phyloP scores from a whole-genome alignment of 2,329 filamentous ascomycete genomes.

The Phyllosticta citrichinensis region DNA sequence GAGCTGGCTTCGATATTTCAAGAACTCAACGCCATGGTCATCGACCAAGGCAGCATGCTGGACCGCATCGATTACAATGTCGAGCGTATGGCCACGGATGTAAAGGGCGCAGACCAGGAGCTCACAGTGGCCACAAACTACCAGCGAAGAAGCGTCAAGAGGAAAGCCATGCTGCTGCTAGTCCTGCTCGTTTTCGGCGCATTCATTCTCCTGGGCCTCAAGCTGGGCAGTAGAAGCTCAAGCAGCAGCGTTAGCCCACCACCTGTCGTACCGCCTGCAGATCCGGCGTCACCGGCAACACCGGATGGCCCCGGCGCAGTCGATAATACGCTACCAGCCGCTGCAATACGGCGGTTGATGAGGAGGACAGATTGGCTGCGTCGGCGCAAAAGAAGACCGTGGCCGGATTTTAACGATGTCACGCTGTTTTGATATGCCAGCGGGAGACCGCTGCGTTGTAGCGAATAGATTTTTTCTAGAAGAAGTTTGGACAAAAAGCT shows the following conservation, averaged over 20 bases:
- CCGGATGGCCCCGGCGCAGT: not conserved
- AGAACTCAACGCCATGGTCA: slow-evolving; percentile 83
- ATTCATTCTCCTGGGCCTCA: slow-evolving; percentile 77
- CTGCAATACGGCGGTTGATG: not conserved
- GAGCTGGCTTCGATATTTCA: slow-evolving; percentile 94
- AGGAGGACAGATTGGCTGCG: slow-evolving; percentile 3
- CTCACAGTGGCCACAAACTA: slow-evolving; percentile 80
- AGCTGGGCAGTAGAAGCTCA: slow-evolving; percentile 35
- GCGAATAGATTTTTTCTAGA: not conserved
- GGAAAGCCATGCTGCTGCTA: slow-evolving; percentile 86
- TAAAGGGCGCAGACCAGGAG: slow-evolving; percentile 88
- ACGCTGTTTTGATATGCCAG: slow-evolving; percentile 2
- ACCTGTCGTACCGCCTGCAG: slow-evolving; percentile 1
- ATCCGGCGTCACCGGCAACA: not conserved
- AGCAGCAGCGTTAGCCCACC: slow-evolving; percentile 2
- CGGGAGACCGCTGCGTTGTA: not conserved
- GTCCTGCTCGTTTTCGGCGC: slow-evolving; percentile 74
- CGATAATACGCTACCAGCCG: not conserved
- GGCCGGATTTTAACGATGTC: slow-evolving; percentile 2
- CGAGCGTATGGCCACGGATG: slow-evolving; percentile 85
- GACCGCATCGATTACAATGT: slow-evolving; percentile 70
- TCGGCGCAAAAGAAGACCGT: slow-evolving; percentile 4
- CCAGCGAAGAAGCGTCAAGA: slow-evolving; percentile 77
- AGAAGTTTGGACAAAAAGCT: not conserved
- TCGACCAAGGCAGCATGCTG: slow-evolving; percentile 42